These are phyloP conservation scores for Colletotrichum endophyticum DNA, from an alignment of 2,329 filamentous ascomycete species.

Conservation along the genomic window DNA sequence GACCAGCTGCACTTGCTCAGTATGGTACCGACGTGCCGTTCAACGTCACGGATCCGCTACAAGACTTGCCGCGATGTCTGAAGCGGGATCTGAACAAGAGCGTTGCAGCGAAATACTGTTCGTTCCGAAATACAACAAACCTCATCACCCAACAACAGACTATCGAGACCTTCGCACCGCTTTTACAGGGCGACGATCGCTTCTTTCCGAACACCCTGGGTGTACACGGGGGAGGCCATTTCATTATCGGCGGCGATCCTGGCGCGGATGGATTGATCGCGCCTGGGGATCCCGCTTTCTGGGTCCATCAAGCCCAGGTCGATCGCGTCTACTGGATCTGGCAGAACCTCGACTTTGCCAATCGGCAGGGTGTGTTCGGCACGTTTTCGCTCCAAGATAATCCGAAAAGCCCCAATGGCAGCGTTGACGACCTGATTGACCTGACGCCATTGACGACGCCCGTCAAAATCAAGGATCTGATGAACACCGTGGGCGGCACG, in stretches of 20 bases:
- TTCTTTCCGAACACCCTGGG: slow-evolving; percentile 33
- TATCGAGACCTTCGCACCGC: slow-evolving; percentile 34
- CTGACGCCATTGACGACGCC: slow-evolving; percentile 37
- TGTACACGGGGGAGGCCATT: slow-evolving; percentile 46
- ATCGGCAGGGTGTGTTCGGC: slow-evolving; percentile 41
- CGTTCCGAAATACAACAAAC: slow-evolving; percentile 29
- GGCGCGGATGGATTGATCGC: slow-evolving; percentile 49
- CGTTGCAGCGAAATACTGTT: slow-evolving; percentile 23
- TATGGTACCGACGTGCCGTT: slow-evolving; percentile 23
- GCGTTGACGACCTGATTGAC: slow-evolving; percentile 40
- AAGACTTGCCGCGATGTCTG: slow-evolving; percentile 46
- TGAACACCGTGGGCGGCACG: slow-evolving; percentile 43
- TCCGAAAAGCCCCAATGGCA: slow-evolving; percentile 45
- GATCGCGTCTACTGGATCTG: slow-evolving; percentile 54
- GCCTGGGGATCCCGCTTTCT: slow-evolving; percentile 50
- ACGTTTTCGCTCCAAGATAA: slow-evolving; percentile 47
- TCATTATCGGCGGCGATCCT: slow-evolving; percentile 49
- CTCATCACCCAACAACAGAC: slow-evolving; percentile 33
- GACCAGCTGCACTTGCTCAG: slow-evolving; percentile 27
- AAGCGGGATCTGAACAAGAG: slow-evolving; percentile 39
- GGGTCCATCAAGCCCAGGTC: slow-evolving; percentile 49
- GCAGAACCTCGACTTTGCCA: slow-evolving; percentile 48
- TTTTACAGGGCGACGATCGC: slow-evolving; percentile 38
- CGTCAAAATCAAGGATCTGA: slow-evolving; percentile 37
- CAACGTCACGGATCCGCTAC: slow-evolving; percentile 28